A percentile compares a stretch with the other conserved stretches of the same genome.
Conservation (phyloP, 495 filamentous ascomycete genomes). For the Penicillium bovifimosum region DNA sequence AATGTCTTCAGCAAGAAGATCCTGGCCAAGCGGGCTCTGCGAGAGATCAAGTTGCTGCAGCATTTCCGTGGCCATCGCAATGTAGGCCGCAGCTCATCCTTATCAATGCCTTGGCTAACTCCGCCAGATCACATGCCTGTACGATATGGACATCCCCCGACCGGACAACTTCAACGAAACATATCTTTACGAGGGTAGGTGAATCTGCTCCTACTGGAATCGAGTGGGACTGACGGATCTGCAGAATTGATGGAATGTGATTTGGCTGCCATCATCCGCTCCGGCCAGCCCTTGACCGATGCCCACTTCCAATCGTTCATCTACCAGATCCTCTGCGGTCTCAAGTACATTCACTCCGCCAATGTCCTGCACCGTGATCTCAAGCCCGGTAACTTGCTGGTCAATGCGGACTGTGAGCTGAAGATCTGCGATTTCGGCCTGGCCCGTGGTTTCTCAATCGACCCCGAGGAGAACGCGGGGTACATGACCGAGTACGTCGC, state of each 20-base stretch:
- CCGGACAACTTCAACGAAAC: slow-evolving; percentile 99
- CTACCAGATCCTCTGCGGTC: slow-evolving; percentile 88
- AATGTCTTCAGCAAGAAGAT: slow-evolving; percentile 99
- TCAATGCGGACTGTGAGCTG: slow-evolving; percentile 97
- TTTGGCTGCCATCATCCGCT: slow-evolving; percentile 94
- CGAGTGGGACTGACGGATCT: slow-evolving; percentile 10
- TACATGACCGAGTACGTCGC: slow-evolving; percentile 99
- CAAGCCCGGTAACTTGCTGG: slow-evolving; percentile 93
- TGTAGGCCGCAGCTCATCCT: slow-evolving; percentile 37
- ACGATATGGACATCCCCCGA: slow-evolving; percentile 98
- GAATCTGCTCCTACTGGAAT: neutral
- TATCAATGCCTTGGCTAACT: slow-evolving; percentile 23
- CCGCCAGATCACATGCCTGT: slow-evolving; percentile 89
- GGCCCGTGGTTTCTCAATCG: slow-evolving; percentile 91
- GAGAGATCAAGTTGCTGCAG: slow-evolving; percentile 97
- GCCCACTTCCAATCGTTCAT: slow-evolving; percentile 95
- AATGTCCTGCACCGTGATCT: slow-evolving; percentile 95
- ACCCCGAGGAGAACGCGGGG: slow-evolving; percentile 96
- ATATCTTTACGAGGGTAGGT: slow-evolving; percentile 91
- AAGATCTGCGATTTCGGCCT: slow-evolving; percentile 99
- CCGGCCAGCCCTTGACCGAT: slow-evolving; percentile 91
- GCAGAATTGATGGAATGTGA: slow-evolving; percentile 99
- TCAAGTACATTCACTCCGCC: slow-evolving; percentile 98
- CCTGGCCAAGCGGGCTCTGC: slow-evolving; percentile 89
- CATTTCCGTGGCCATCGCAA: slow-evolving; percentile 90